Evolutionary conservation across 257 asterid species (phyloP).

Genomic region (Plantago ovata): DNA sequence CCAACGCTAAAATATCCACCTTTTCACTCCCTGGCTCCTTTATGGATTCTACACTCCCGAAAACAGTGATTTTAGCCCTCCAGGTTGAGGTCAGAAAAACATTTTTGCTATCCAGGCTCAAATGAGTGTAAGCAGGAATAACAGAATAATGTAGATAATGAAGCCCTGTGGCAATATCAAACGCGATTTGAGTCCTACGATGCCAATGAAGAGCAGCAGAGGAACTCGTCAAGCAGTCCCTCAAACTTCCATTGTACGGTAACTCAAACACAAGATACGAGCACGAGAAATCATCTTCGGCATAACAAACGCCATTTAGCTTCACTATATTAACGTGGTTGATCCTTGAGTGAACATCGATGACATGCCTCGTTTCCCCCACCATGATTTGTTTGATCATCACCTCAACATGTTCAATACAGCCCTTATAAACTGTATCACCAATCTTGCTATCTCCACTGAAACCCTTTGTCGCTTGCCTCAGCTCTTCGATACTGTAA

Average conservation of each 20-base stretch:
- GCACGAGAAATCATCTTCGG: conserved; percentile 31
- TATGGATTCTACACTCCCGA: conserved; percentile 20
- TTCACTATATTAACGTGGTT: conserved; percentile 68
- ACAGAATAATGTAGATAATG: conserved; percentile 66
- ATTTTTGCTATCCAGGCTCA: conserved; percentile 33
- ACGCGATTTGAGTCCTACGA: conserved; percentile 58
- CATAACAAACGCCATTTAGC: conserved; percentile 61
- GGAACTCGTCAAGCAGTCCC: conserved; percentile 38
- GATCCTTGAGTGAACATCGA: conserved; percentile 64
- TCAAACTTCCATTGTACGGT: conserved; percentile 56
- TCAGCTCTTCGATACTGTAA: conserved; percentile 48
- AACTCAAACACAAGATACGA: conserved; percentile 60
- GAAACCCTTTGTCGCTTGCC: conserved; percentile 36
- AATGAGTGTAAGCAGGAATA: conserved; percentile 42
- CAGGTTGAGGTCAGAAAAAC: conserved; percentile 51
- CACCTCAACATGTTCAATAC: conserved; percentile 36
- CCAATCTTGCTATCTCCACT: conserved; percentile 27
- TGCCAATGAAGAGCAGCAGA: conserved; percentile 41
- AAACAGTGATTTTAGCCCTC: conserved; percentile 65
- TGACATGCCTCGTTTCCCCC: conserved; percentile 37
- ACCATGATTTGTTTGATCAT: conserved; percentile 44
- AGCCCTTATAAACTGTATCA: conserved; percentile 39
- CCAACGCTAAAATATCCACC: conserved; percentile 54
- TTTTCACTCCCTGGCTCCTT: conserved; percentile 33
- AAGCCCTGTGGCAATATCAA: conserved; percentile 59